These are phyloP conservation scores for Pseudotsuga menziesii DNA, from an alignment of 75 land plant genomes.

Conservation along the genomic window DNA sequence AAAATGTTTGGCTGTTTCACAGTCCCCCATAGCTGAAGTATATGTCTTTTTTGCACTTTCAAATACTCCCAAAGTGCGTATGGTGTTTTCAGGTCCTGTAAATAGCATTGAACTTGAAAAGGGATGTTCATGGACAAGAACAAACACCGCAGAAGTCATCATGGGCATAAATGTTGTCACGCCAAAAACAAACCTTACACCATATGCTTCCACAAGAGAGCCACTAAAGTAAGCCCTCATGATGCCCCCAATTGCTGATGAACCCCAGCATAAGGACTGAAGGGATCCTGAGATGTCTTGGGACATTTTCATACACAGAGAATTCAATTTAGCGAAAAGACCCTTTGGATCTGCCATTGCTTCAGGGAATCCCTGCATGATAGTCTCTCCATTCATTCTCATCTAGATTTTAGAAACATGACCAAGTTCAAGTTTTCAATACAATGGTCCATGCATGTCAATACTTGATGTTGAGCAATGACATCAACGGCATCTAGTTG, in stretches of 20 bases:
- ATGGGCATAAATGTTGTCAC: conserved; percentile 87
- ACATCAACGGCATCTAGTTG: too few relatives aligned
- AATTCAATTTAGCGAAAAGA: too few relatives aligned
- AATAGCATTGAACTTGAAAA: conserved; percentile 16
- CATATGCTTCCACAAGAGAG: conserved; percentile 87
- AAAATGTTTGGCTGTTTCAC: conserved; percentile 82
- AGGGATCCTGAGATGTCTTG: conserved; percentile 93
- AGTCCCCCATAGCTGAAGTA: conserved; percentile 67
- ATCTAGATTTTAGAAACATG: too few relatives aligned
- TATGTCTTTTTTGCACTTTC: conserved; percentile 47
- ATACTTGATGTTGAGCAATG: too few relatives aligned
- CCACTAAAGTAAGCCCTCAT: conserved; percentile 99
- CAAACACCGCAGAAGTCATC: conserved; percentile 89
- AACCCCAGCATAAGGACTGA: conserved; percentile 98
- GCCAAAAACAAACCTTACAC: conserved; percentile 97
- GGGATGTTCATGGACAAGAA: conserved; percentile 83
- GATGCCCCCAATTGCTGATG: conserved; percentile 95
- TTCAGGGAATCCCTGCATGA: too few relatives aligned
- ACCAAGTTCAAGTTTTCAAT: too few relatives aligned
- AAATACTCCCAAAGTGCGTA: conserved; percentile 22
- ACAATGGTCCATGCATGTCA: too few relatives aligned
- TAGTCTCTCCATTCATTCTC: too few relatives aligned
- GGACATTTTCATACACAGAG: too few relatives aligned
- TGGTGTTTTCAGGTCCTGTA: conserved; percentile 15
- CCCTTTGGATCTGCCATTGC: too few relatives aligned